Evolutionary conservation across 1,284 basidiomycete species (phyloP), one percentile per base, ranked within the genome.

Genomic region (Cutaneotrichosporon sp.): DNA sequence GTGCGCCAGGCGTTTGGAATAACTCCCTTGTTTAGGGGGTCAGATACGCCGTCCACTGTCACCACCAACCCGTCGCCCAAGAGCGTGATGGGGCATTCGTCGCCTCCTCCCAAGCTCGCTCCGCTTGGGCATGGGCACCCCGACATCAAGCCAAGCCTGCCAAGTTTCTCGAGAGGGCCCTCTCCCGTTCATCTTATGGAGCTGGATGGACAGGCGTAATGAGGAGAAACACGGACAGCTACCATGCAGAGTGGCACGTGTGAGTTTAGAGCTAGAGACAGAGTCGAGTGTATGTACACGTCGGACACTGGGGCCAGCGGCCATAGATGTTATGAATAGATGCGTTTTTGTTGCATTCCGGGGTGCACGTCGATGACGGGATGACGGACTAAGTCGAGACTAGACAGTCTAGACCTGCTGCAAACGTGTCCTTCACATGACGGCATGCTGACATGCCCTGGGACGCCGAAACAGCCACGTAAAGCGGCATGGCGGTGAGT

Each of bases 1-100:
- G 85, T 92, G 17, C 83, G 87, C 31, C 79, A 84, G 24, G 89
- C 89, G 38, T 92, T 92, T 63, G 87, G 86, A 7, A 91, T 91
- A 87, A 90, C 89, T 5, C 88, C 88, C 1, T 89, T 90, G 51
- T 80, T 81, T 55, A 73, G 61, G n/a, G 49, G 47, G 20, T 53
- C 52, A n/a, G 57, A 52, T 42, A 51, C 46, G n/a, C 50, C 44
- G n/a, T 54, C 39, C 31, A 51, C 42, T 19, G 49, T 44, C 51
- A 57, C 45, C 8, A 57, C 49, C 34, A 61, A 62, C 41, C 61
- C 60, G 24, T 59, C 60, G 4, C 64, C 58, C 16, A 61, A 61
- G 49, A 66, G 52, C 52, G 59, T 55, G 17, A 43, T 58, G 5
- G 55, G 57, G 24, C 46, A 53, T n/a, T 57, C 56, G 17, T 61